Evolutionary conservation across 306 rosid species (phyloP), one percentile per base, ranked within the genome.

Genomic region (Quercus rubra): DNA sequence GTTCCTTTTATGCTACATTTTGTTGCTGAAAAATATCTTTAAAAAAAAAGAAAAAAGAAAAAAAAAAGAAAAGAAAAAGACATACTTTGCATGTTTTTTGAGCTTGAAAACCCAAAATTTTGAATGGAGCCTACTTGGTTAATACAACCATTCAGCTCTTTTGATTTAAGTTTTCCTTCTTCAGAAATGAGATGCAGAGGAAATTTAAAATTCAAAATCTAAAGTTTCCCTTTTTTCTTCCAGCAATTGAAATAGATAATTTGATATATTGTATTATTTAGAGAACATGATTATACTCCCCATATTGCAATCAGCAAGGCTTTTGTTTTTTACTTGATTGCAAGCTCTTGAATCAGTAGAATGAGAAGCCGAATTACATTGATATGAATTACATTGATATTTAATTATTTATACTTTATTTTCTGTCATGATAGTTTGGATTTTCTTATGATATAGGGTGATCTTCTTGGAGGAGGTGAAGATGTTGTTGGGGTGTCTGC

Each of bases 391-490:
- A 25, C 19, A 72, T 49, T 75, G n/a, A 38, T 66, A 62, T 27
- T 52, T 77, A 75, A 75, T 71, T 67, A 31, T 75, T 67, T 61
- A 61, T 51, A 54, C 78, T 80, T 59, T 55, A 64, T 77, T 31
- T 61, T 54, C 31, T 62, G 78, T 74, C 58, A 41, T 75, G 80
- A 78, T 76, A 59, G 56, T 62, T 77, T 83, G 67, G 69, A 63
- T n/a, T 79, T 11, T 70, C 17, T 8, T 55, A 62, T 79, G 54
- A 56, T 79, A 21, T 84, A 95, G 99, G 88, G 72, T 73, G 83
- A 79, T 66, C 77, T 73, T 70, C 74, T 66, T 79, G 87, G 80
- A 79, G 87, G 86, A 79, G 79, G 80, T 71, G 90, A 87, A 57
- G 82, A 74, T 76, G 81, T 74, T 72, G 78, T 83, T 21, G 75